Percentiles rank a stretch among this genome's conserved stretches.
phyloP scores from a whole-genome alignment of 768 basidiomycete genomes.

The Porphyrellus cyaneotinctus region DNA sequence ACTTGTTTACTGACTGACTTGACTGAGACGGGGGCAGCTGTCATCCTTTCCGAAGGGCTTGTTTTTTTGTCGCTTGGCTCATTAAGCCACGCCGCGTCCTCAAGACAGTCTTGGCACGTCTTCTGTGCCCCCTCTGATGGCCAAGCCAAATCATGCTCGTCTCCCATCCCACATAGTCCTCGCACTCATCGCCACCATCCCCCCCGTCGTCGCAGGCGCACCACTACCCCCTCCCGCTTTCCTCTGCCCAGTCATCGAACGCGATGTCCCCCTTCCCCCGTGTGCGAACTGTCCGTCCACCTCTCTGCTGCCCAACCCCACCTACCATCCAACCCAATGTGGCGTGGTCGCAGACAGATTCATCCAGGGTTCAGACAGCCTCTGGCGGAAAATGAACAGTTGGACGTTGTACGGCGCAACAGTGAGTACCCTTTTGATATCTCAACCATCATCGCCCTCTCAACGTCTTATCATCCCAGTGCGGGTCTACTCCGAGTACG shows the following conservation, averaged over 20 bases:
- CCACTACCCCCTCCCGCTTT: slow-evolving; percentile 55
- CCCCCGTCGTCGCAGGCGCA: slow-evolving; percentile 43
- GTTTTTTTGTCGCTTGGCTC: slow-evolving; percentile 3
- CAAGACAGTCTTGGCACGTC: slow-evolving; percentile 37
- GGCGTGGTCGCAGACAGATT: slow-evolving; percentile 51
- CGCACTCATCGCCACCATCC: slow-evolving; percentile 51
- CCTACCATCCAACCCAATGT: background rate
- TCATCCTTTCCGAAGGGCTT: background rate
- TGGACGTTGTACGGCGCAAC: slow-evolving; percentile 74
- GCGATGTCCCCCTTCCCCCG: slow-evolving; percentile 3
- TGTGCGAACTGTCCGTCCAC: background rate
- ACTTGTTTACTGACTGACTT: too few species aligned
- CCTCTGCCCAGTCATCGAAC: slow-evolving; percentile 50
- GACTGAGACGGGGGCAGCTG: too few species aligned
- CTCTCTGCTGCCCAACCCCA: background rate
- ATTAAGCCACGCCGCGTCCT: slow-evolving; percentile 31
- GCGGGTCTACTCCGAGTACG: slow-evolving; percentile 8
- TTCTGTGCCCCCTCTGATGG: slow-evolving; percentile 40
- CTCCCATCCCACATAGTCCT: slow-evolving; percentile 48
- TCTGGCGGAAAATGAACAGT: slow-evolving; percentile 50
- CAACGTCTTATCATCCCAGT: slow-evolving; percentile 13
- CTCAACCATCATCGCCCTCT: background rate
- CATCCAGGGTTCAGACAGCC: slow-evolving; percentile 46
- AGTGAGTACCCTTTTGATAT: slow-evolving; percentile 35
- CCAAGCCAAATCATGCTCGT: slow-evolving; percentile 48